Base-by-base conservation (phyloP, 768 basidiomycete genomes). In the Boletellus ananas region DNA sequence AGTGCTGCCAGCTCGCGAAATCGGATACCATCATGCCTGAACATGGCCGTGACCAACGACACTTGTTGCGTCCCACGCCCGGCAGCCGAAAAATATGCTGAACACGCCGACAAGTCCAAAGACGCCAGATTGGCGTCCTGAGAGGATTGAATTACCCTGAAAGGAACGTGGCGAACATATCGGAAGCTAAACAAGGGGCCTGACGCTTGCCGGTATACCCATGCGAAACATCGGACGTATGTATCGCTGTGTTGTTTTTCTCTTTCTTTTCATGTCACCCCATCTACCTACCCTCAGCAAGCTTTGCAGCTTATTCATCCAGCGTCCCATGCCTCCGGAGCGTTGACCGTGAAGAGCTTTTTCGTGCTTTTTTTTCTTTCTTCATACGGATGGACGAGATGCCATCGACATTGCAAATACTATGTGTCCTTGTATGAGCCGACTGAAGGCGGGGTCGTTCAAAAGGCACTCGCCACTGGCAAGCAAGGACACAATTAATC, bases 131-230 rank as follows among this genome's bases (percentile, higher is more conserved):
- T 54, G 92, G 92, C 62, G 87, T 85, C n/a, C 77, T 95, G 52
- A 79, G 87, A 57, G 76, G 90, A 60, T 64, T 94, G 63, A 94
- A 95, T 67, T 95, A 95, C 71, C 83, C 93, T 6, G 82, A 92
- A 21, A 72, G 80, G 14, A 94, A 93, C 64, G 83, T 87, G 39
- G 75, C 83, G 13, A 84, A 87, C 68, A 87, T 91, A 66, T 68
- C 80, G 36, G 90, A 92, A 60, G 91, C 94, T 62, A 79, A 84
- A 57, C 41, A 34, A 48, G 36, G 8, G 8, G 25, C 25, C 8
- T 27, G 25, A 4, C 25, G 25, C 25, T 27, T 55, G 41, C 55
- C 60, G 47, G 35, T 54, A 68, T 68, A 64, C 56, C 64, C 58
- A 65, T 52, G 53, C 56, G 54, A 61, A 51, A 48, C 52, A 42